A percentile compares a stretch with the other conserved stretches of the same genome.
These are phyloP conservation scores for Crithidia thermophila DNA, from an alignment of 208 protist genomes.

Conservation along the genomic window DNA sequence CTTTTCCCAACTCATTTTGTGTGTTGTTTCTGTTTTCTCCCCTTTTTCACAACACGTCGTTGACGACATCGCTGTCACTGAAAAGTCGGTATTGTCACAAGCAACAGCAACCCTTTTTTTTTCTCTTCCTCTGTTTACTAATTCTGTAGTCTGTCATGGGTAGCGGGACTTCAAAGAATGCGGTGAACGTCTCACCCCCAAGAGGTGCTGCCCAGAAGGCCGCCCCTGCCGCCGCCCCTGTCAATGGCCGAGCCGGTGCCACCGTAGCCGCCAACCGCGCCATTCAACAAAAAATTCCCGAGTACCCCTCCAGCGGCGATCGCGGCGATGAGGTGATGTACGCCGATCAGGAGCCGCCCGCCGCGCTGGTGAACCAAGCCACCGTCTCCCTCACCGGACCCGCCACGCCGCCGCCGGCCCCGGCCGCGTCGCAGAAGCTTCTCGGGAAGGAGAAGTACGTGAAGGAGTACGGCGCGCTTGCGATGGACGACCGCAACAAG, in stretches of 20 bases:
- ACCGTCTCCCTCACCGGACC: too few species aligned
- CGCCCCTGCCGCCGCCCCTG: neutral
- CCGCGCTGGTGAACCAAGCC: neutral
- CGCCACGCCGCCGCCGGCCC: neutral
- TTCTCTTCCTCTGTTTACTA: neutral
- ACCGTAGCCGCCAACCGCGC: neutral
- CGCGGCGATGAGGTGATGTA: neutral
- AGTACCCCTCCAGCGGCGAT: neutral
- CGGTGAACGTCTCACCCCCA: neutral
- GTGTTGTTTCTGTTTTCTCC: constrained; percentile 13
- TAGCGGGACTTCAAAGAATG: constrained; percentile 7
- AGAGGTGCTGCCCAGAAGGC: neutral
- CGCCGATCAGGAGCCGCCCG: neutral
- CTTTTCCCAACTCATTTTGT: too few species aligned
- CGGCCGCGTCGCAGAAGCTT: constrained; percentile 22
- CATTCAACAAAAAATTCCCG: neutral
- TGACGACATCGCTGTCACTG: too few species aligned
- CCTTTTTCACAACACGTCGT: constrained; percentile 22
- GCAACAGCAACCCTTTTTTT: too few species aligned
- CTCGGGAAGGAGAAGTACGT: constrained; percentile 88
- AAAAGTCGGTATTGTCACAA: too few species aligned
- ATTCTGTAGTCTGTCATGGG: constrained; percentile 3
- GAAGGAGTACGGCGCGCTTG: constrained; percentile 75
- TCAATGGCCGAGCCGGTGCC: too few species aligned
- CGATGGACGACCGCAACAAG: constrained; percentile 61